Conservation (phyloP, 2,329 filamentous ascomycete species). For the Diaporthe sp. region DNA sequence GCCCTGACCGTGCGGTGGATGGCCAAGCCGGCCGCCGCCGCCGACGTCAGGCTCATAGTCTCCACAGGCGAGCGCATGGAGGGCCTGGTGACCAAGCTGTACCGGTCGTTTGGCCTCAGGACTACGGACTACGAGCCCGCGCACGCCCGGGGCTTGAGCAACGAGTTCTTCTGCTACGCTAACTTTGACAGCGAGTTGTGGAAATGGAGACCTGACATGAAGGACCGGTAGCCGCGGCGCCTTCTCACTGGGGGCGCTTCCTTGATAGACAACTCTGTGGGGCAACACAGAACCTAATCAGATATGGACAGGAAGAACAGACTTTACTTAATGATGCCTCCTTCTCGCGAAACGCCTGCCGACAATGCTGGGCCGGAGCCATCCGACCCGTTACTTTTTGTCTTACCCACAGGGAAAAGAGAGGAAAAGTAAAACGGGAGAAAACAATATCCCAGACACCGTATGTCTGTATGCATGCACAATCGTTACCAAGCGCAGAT, state of each 20-base stretch:
- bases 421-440: neutral
- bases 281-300: neutral
- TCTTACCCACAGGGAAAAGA: slow-evolving; percentile 9
- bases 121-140: slow-evolving; percentile 77
- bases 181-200: slow-evolving; percentile 77
- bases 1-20: slow-evolving; percentile 83
- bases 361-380: slow-evolving; percentile 6
- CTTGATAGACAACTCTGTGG: neutral
- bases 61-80: slow-evolving; percentile 86
- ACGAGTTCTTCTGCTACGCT: slow-evolving; percentile 84
- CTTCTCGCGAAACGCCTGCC: slow-evolving; percentile 28
- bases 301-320: slow-evolving; percentile 18
- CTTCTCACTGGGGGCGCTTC: too few relatives aligned
- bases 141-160: slow-evolving; percentile 81
- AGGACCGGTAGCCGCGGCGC: slow-evolving; percentile 14
- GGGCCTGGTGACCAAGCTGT: slow-evolving; percentile 73
- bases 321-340: slow-evolving; percentile 1
- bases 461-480: slow-evolving; percentile 25
- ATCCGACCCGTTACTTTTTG: slow-evolving; percentile 5
- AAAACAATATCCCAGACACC: slow-evolving; percentile 16
- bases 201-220: slow-evolving; percentile 53
- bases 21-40: slow-evolving; percentile 56
- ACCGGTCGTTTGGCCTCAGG: slow-evolving; percentile 70
- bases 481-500: slow-evolving; percentile 12
- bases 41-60: slow-evolving; percentile 64